phyloP scores from a whole-genome alignment of 768 basidiomycete genomes.

The Gyrodon lividus region DNA sequence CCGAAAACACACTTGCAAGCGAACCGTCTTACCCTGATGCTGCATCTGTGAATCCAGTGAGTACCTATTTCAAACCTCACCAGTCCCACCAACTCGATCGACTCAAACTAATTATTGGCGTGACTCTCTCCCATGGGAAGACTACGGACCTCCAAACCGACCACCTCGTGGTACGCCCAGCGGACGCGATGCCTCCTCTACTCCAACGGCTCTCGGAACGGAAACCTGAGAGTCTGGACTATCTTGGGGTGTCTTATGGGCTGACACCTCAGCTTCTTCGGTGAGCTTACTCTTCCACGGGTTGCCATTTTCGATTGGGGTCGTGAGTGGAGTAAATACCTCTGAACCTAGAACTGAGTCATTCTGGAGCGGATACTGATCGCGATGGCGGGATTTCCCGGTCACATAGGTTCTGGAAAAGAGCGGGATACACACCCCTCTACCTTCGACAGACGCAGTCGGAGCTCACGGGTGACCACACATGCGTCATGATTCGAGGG shows the following conservation, averaged over 20 bases:
- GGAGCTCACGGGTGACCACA: slow-evolving; percentile 95
- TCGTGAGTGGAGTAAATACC: too few relatives aligned
- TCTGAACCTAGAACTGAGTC: too few relatives aligned
- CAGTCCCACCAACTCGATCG: too few relatives aligned
- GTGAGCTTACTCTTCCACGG: too few relatives aligned
- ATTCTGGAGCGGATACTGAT: too few relatives aligned
- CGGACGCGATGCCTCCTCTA: slow-evolving; percentile 85
- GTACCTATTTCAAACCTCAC: too few relatives aligned
- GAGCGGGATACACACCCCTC: slow-evolving; percentile 85
- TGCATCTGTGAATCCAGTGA: slow-evolving; percentile 46
- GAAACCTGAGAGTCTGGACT: slow-evolving; percentile 87
- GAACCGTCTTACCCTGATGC: slow-evolving; percentile 64
- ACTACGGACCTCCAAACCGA: slow-evolving; percentile 72
- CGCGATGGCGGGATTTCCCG: too few relatives aligned
- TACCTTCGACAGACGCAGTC: slow-evolving; percentile 93
- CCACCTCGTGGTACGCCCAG: slow-evolving; percentile 66
- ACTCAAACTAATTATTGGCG: neutral
- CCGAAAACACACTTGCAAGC: slow-evolving; percentile 50
- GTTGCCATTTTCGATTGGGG: too few relatives aligned
- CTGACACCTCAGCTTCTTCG: slow-evolving; percentile 82
- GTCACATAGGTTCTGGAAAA: slow-evolving; percentile 98
- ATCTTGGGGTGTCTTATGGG: slow-evolving; percentile 95
- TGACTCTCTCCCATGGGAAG: too few relatives aligned
- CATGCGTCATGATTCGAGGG: slow-evolving; percentile 91
- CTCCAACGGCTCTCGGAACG: slow-evolving; percentile 87